Evolutionary conservation across 225 moss, liverwort and hornwort species (phyloP).

Genomic region (Sphagnum tenellum): DNA sequence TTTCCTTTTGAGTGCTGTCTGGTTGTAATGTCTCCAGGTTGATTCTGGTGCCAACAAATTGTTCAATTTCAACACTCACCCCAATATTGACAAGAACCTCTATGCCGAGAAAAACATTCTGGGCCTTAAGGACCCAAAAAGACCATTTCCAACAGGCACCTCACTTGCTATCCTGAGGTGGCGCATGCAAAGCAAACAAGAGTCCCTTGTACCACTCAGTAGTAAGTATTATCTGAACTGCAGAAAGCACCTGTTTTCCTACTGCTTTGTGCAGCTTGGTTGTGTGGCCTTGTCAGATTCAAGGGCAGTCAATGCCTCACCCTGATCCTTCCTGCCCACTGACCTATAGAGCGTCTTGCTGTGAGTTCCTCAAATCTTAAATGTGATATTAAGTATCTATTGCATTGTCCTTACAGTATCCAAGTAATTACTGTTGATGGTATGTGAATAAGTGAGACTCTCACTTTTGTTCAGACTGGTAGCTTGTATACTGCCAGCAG

Average conservation of each 20-base stretch:
- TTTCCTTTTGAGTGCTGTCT: neutral
- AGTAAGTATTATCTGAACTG: conserved; percentile 38
- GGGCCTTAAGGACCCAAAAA: conserved; percentile 78
- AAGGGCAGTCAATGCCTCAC: too few relatives aligned
- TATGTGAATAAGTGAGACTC: too few relatives aligned
- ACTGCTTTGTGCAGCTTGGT: neutral
- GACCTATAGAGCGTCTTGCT: too few relatives aligned
- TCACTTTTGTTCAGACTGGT: too few relatives aligned
- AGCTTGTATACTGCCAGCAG: too few relatives aligned
- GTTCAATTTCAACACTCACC: conserved; percentile 74
- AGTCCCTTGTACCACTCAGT: conserved; percentile 82
- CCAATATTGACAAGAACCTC: conserved; percentile 77
- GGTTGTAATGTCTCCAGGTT: conserved; percentile 24
- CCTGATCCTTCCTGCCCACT: too few relatives aligned
- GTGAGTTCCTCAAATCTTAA: too few relatives aligned
- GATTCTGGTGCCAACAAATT: conserved; percentile 62
- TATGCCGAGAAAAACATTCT: conserved; percentile 56
- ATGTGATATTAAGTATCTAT: too few relatives aligned
- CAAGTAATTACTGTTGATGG: too few relatives aligned
- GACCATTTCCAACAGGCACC: conserved; percentile 77
- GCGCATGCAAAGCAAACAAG: conserved; percentile 87
- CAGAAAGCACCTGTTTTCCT: neutral
- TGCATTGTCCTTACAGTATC: too few relatives aligned
- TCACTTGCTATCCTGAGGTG: conserved; percentile 77
- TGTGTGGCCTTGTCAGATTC: too few relatives aligned